Evolutionary conservation across 169 alveolate species (phyloP), one percentile per base, ranked within the genome.

Genomic region (Ichthyophthirius multifiliis): DNA sequence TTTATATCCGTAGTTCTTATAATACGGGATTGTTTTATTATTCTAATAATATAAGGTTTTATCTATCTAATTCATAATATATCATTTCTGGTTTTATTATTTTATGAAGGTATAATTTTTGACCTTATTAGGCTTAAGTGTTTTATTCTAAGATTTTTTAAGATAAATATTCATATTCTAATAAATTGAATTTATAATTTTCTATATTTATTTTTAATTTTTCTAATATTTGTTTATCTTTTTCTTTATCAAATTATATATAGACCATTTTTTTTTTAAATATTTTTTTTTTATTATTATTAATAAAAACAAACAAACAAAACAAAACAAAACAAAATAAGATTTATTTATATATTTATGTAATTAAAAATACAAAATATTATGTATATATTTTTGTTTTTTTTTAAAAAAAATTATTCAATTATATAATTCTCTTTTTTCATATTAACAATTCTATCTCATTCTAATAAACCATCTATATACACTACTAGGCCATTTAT

Each of bases 341-440:
- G n/a, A n/a, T n/a, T n/a, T n/a, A n/a, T n/a, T n/a, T n/a, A n/a
- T n/a, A n/a, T n/a, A n/a, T n/a, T n/a, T n/a, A n/a, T n/a, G n/a
- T n/a, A n/a, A n/a, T n/a, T n/a, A n/a, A n/a, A n/a, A n/a, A n/a
- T n/a, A n/a, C n/a, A n/a, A n/a, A n/a, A n/a, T n/a, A n/a, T n/a
- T n/a, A n/a, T n/a, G n/a, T n/a, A n/a, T n/a, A n/a, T n/a, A n/a
- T n/a, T n/a, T n/a, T n/a, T n/a, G n/a, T n/a, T n/a, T n/a, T n/a
- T n/a, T n/a, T n/a, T n/a, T n/a, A n/a, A n/a, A n/a, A n/a, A n/a
- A n/a, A n/a, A n/a, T n/a, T n/a, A n/a, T n/a, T 55, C 73, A 64
- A 47, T 74, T 75, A 76, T 75, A 65, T 74, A 35, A 79, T n/a
- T 65, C 65, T 81, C 80, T 81, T 75, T 64, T 83, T 80, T 27